These are phyloP conservation scores for Fusarium zealandicum DNA, from an alignment of 2,329 filamentous ascomycete species.

Conservation along the genomic window DNA sequence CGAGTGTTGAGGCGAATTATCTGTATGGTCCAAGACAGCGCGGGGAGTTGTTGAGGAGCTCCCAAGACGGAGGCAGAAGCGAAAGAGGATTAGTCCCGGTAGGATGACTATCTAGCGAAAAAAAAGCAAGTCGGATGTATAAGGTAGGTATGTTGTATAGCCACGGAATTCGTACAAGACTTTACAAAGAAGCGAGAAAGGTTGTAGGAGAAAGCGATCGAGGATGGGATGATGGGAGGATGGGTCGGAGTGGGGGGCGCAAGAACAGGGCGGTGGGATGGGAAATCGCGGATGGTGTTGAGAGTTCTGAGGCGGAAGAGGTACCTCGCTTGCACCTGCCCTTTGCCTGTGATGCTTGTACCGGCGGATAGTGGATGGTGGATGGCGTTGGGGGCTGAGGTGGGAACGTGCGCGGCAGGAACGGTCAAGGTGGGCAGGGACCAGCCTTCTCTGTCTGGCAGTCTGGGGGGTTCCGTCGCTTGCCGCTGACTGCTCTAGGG, in stretches of 20 bases:
- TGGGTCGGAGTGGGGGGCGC: slow-evolving; percentile 30
- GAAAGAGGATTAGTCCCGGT: too few relatives aligned
- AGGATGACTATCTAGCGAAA: too few relatives aligned
- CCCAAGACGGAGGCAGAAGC: too few relatives aligned
- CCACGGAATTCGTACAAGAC: background rate
- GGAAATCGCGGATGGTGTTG: slow-evolving; percentile 26
- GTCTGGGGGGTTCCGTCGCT: slow-evolving; percentile 18
- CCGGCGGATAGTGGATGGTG: background rate
- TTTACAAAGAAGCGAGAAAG: slow-evolving; percentile 11
- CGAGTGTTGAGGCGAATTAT: slow-evolving; percentile 32
- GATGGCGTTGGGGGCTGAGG: slow-evolving; percentile 24
- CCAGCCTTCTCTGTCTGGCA: background rate
- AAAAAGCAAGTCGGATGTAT: too few relatives aligned
- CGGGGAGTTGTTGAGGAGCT: slow-evolving; percentile 29
- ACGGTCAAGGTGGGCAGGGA: slow-evolving; percentile 32
- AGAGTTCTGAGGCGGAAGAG: slow-evolving; percentile 14
- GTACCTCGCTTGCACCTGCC: slow-evolving; percentile 9
- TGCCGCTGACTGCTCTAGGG: slow-evolving; percentile 1
- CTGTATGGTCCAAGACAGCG: slow-evolving; percentile 13
- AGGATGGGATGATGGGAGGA: slow-evolving; percentile 10
- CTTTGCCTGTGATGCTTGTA: slow-evolving; percentile 1
- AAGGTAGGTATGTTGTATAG: too few relatives aligned
- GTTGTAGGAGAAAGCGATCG: background rate
- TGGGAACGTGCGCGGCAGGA: slow-evolving; percentile 28
- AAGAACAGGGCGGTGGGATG: slow-evolving; percentile 7